Evolutionary conservation across 805 yeast species (phyloP).

Genomic region (Metschnikowia santaceciliae): DNA sequence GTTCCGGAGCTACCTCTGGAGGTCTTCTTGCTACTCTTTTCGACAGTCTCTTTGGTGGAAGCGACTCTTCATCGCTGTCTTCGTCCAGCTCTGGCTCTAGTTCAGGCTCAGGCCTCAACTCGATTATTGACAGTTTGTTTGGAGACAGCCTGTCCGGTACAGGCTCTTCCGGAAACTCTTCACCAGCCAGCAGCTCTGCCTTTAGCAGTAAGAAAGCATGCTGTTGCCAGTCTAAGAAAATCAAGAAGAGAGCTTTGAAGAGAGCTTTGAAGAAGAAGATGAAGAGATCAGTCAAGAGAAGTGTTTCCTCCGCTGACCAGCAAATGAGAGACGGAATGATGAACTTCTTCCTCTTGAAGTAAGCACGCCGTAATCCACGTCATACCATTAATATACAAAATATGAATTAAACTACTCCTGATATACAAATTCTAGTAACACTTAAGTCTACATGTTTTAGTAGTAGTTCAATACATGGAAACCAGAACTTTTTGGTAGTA

Average conservation of each 20-base stretch:
- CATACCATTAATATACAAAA: conserved; percentile 2
- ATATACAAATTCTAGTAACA: no score
- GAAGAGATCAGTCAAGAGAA: conserved; percentile 18
- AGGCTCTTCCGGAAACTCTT: conserved; percentile 4
- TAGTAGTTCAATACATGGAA: no score
- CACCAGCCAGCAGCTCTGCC: conserved; percentile 6
- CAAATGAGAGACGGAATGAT: conserved; percentile 12
- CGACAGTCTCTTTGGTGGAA: conserved; percentile 4
- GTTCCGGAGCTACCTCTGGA: conserved; percentile 2
- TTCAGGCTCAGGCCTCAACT: conserved; percentile 6
- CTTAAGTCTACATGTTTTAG: no score
- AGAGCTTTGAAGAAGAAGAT: conserved; percentile 23
- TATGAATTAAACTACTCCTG: neutral
- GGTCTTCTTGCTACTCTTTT: conserved; percentile 4
- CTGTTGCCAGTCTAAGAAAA: conserved; percentile 22
- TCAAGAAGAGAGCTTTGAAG: conserved; percentile 20
- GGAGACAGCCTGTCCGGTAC: conserved; percentile 8
- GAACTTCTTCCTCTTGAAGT: conserved; percentile 13
- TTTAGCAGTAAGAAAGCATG: conserved; percentile 16
- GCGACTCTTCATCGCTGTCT: conserved; percentile 1
- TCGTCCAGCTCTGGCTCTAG: conserved; percentile 4
- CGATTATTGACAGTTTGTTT: conserved; percentile 11
- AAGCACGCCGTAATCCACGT: neutral
- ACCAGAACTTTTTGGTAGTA: no score
- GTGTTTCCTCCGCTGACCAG: conserved; percentile 14